Conservation (phyloP, 2,329 filamentous ascomycete genomes). For the Nothophoma quercina region DNA sequence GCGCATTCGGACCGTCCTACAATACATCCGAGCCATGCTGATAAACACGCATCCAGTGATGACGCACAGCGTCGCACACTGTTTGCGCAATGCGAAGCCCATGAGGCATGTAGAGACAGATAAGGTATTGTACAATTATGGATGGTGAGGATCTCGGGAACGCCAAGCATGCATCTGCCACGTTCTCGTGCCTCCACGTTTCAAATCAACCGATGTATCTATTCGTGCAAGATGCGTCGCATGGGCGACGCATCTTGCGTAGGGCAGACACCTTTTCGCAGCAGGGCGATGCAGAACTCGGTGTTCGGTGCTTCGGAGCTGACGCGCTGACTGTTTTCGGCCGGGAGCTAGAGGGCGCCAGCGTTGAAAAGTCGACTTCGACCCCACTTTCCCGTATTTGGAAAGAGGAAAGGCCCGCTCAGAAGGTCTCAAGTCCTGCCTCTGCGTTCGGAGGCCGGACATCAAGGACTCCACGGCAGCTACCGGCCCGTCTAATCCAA, state of each 20-base stretch:
- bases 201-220: background rate
- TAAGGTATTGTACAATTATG: background rate
- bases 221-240: background rate
- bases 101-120: background rate
- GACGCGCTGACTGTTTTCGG: background rate
- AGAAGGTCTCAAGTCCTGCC: background rate
- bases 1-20: background rate
- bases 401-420: background rate
- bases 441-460: slow-evolving; percentile 7
- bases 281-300: background rate
- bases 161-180: background rate
- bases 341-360: background rate
- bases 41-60: background rate
- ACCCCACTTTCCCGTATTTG: slow-evolving; percentile 3
- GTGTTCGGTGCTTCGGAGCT: slow-evolving; percentile 8
- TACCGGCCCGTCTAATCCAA: background rate
- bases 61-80: background rate
- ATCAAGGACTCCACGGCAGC: slow-evolving; percentile 15
- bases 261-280: background rate
- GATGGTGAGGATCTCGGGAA: background rate
- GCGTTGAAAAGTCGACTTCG: background rate
- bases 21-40: background rate
- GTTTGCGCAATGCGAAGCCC: background rate
- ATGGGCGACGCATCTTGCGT: background rate
- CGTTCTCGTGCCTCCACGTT: background rate